phyloP scores from a whole-genome alignment of 306 rosid genomes.

The Cucumis hystrix region DNA sequence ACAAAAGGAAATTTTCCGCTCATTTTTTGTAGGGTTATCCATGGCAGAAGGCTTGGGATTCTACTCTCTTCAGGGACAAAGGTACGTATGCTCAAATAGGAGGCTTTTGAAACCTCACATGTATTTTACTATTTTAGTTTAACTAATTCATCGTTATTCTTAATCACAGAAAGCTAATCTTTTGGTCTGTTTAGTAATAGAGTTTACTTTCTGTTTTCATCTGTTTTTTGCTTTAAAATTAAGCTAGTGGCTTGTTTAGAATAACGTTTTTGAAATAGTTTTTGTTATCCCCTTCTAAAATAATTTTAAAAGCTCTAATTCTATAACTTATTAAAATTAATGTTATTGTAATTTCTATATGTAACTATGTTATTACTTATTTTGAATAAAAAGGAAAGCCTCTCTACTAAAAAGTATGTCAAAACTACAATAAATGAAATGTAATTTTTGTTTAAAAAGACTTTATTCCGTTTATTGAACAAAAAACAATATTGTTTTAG shows the following conservation, averaged over 20 bases:
- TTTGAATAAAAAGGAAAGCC: background rate
- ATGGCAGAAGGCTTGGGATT: background rate
- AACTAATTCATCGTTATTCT: background rate
- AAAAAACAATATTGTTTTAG: background rate
- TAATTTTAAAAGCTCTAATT: background rate
- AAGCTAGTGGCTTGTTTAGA: background rate
- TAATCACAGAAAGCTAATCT: background rate
- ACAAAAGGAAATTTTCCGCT: background rate
- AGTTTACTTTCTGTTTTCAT: background rate
- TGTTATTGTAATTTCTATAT: background rate
- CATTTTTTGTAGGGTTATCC: background rate
- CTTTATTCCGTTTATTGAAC: too few species aligned
- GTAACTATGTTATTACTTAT: background rate
- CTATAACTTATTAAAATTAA: background rate
- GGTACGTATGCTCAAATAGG: background rate
- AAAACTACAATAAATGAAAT: background rate
- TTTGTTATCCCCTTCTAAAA: background rate
- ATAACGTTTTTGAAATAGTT: background rate
- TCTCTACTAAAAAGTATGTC: background rate
- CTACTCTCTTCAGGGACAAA: background rate
- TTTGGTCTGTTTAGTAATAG: background rate
- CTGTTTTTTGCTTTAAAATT: background rate
- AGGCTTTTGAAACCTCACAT: background rate
- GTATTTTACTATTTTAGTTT: background rate
- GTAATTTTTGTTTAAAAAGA: background rate